Conservation (phyloP, 2,329 filamentous ascomycete species). For the Torrubiellomyces zombiae region DNA sequence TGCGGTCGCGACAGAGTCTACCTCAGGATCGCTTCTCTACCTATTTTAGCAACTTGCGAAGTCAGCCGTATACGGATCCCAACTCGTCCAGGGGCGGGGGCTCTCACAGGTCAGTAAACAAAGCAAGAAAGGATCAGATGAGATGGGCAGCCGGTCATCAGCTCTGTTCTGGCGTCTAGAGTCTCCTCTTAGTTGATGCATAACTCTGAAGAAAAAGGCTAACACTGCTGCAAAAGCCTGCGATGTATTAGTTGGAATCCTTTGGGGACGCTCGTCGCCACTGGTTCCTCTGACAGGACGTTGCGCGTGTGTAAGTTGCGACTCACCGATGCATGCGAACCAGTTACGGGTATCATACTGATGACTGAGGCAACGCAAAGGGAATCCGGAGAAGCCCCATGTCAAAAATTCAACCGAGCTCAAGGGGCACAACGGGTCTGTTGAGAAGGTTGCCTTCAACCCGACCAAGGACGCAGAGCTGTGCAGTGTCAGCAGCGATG, state of each 20-base stretch:
- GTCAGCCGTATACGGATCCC: conserved; percentile 53
- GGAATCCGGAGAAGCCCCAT: conserved; percentile 62
- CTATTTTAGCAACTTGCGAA: conserved; percentile 52
- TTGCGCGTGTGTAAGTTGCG: conserved; percentile 50
- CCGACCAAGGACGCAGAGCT: conserved; percentile 62
- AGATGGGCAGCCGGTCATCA: background rate
- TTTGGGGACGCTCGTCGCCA: conserved; percentile 66
- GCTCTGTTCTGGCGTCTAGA: no score
- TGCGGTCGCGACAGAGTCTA: conserved; percentile 35
- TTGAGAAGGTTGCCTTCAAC: conserved; percentile 67
- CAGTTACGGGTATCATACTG: background rate
- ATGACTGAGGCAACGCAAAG: no score
- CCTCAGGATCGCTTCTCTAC: conserved; percentile 52
- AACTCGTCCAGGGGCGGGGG: conserved; percentile 33
- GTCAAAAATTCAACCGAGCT: conserved; percentile 62
- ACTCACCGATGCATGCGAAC: background rate
- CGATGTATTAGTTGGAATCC: conserved; percentile 83
- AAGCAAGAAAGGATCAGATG: conserved; percentile 5
- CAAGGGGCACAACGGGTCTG: conserved; percentile 44
- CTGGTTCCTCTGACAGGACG: conserved; percentile 53
- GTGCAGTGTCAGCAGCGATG: conserved; percentile 58
- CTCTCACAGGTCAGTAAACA: conserved; percentile 36
- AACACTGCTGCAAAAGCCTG: conserved; percentile 34
- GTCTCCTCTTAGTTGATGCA: background rate
- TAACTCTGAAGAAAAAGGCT: background rate